A percentile compares a stretch with the other conserved stretches of the same genome.
These are phyloP conservation scores for Entelexis paramagnoliae DNA, from an alignment of 1,139 yeast species.

Conservation along the genomic window DNA sequence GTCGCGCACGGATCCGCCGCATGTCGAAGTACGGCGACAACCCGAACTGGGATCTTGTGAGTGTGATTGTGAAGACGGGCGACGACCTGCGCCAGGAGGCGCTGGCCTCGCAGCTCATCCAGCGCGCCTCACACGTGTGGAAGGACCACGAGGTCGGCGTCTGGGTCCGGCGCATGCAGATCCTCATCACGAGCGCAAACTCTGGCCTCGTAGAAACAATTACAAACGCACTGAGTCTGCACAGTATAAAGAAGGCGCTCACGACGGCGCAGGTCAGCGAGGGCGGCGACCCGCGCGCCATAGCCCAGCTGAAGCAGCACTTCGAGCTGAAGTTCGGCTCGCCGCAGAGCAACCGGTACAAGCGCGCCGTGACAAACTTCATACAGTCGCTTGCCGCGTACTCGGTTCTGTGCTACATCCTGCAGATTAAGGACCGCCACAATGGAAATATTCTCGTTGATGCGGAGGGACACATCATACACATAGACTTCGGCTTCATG, in stretches of 20 bases:
- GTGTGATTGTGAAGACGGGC: conserved; percentile 93
- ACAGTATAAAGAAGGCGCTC: conserved; percentile 83
- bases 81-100: conserved; percentile 95
- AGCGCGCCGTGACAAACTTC: conserved; percentile 70
- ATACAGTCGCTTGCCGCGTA: conserved; percentile 79
- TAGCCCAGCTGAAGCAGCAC: conserved; percentile 67
- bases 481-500: conserved; percentile 90
- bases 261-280: conserved; percentile 60
- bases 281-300: conserved; percentile 40
- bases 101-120: conserved; percentile 87
- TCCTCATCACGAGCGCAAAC: conserved; percentile 77
- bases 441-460: conserved; percentile 94
- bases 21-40: conserved; percentile 74
- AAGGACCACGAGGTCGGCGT: conserved; percentile 50
- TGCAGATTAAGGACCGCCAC: conserved; percentile 91
- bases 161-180: conserved; percentile 92
- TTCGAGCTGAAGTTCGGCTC: conserved; percentile 65
- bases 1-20: conserved; percentile 65
- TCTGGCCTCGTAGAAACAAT: conserved; percentile 93
- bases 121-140: conserved; percentile 82
- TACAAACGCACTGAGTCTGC: conserved; percentile 84
- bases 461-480: conserved; percentile 87
- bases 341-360: conserved; percentile 40
- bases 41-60: conserved; percentile 86
- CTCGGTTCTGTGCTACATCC: conserved; percentile 73